Percentiles rank a stretch among this genome's conserved stretches.
These are phyloP conservation scores for Acanthamoeba royreba DNA, from an alignment of 208 protist species.

Conservation along the genomic window DNA sequence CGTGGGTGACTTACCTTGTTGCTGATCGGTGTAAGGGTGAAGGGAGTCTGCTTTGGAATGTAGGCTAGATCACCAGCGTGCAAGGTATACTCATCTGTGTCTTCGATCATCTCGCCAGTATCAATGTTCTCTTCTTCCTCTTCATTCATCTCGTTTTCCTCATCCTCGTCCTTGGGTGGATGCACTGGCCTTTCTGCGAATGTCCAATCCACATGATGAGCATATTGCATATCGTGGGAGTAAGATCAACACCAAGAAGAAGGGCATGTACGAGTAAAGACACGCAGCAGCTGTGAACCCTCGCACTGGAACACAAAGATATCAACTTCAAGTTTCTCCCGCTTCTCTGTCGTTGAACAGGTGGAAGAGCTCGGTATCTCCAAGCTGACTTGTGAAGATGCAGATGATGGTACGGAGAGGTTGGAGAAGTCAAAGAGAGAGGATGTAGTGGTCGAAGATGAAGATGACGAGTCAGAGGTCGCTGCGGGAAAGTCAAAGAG, in stretches of 20 bases:
- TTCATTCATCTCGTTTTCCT: background rate
- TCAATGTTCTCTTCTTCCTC: background rate
- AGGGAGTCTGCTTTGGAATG: background rate
- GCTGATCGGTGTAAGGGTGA: background rate
- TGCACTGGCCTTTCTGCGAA: background rate
- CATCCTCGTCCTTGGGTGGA: background rate
- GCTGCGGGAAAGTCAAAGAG: no score
- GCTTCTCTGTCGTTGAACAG: background rate
- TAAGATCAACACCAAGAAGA: no score
- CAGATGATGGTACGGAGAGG: background rate
- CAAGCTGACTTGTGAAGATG: background rate
- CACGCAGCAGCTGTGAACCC: background rate
- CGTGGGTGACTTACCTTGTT: no score
- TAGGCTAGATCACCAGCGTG: background rate
- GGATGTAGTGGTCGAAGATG: background rate
- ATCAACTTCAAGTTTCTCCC: background rate
- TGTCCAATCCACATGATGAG: no score
- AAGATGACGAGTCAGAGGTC: no score
- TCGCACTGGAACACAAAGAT: background rate
- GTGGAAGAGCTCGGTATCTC: background rate
- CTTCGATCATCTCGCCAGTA: background rate
- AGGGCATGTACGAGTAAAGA: background rate
- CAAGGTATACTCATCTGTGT: background rate
- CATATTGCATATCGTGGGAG: no score
- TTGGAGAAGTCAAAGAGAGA: background rate